Conservation (phyloP, 75 land plant genomes). For the Picea sitchensis region DNA sequence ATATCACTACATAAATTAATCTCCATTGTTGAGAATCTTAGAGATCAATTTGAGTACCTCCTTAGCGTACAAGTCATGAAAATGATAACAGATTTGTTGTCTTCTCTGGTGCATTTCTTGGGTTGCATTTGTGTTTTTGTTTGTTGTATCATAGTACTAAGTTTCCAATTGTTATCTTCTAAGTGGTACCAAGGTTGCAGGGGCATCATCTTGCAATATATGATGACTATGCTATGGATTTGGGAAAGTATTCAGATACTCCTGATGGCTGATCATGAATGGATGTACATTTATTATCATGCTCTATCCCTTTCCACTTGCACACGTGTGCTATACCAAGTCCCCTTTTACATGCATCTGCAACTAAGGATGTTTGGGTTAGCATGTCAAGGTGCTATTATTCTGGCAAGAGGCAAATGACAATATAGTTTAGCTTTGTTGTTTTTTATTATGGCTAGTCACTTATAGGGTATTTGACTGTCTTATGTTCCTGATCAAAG, state of each 20-base stretch:
- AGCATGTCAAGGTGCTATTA: neutral
- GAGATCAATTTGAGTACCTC: too few species aligned
- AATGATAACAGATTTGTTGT: neutral
- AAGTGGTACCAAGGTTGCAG: conserved; percentile 7
- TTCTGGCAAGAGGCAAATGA: conserved; percentile 7
- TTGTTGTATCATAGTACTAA: conserved; percentile 4
- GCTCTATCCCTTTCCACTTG: conserved; percentile 6
- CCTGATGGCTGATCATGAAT: conserved; percentile 10
- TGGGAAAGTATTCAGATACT: conserved; percentile 12
- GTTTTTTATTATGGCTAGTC: conserved; percentile 5
- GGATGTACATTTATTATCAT: conserved; percentile 3
- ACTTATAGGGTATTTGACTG: conserved; percentile 5
- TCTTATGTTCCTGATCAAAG: conserved; percentile 1
- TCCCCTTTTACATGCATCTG: conserved; percentile 13
- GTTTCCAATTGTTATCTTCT: neutral
- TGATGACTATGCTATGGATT: conserved; percentile 10
- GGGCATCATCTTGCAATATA: conserved; percentile 1
- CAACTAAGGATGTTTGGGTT: conserved; percentile 7
- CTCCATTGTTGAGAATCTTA: too few species aligned
- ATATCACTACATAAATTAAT: too few species aligned
- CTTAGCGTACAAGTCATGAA: neutral
- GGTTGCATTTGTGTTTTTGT: neutral
- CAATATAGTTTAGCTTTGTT: neutral
- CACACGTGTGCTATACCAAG: conserved; percentile 1
- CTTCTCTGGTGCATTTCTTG: neutral